Base-by-base conservation (phyloP, 805 yeast species). In the Debaryomyces prosopidis region DNA sequence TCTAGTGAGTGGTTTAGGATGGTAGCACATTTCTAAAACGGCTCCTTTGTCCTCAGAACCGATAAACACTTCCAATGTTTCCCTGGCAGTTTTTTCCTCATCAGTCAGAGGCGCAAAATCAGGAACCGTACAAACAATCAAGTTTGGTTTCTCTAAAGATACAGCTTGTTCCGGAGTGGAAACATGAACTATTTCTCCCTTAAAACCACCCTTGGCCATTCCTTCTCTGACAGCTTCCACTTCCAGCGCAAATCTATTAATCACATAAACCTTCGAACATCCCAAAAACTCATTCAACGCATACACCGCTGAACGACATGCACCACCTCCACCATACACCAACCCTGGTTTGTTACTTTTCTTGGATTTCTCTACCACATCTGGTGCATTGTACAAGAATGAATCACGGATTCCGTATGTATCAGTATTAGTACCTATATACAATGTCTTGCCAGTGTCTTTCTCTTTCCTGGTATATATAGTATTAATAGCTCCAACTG, bases 281-380 rank as follows among this genome's bases (percentile, higher is more conserved):
- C 54, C 58, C 46, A 64, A 52, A 36, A 51, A 60, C 36, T 54
- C 43, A 31, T 58, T 46, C 39, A 65, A 55, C 2, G 68, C 64
- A 39, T 56, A 64, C 5, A 65, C 61, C 1, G 69, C 69, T 7
- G 66, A 60, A 26, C 69, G 52, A 35, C 65, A 60, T 11, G 70
- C 69, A 9, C 70, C 70, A 10, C 70, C 70, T 5, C 69, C 69
- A 5, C 70, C 68, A 42, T 63, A 65, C 0, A 65, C 68, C 47
- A 65, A 48, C 7, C 68, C 69, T 0, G 65, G 59, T n/a, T 39
- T 47, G 5, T 47, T 47, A 14, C 33, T 14, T 2, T 5, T 8
- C 5, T 36, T 28, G 9, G n/a, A 23, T 14, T 32, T 32, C 34
- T 42, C 35, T 4, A 46, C 42, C 15, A 18, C 42, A 20, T 31